These are phyloP conservation scores for Euphrasia confusa DNA, from an alignment of 257 asterid species.

Conservation along the genomic window DNA sequence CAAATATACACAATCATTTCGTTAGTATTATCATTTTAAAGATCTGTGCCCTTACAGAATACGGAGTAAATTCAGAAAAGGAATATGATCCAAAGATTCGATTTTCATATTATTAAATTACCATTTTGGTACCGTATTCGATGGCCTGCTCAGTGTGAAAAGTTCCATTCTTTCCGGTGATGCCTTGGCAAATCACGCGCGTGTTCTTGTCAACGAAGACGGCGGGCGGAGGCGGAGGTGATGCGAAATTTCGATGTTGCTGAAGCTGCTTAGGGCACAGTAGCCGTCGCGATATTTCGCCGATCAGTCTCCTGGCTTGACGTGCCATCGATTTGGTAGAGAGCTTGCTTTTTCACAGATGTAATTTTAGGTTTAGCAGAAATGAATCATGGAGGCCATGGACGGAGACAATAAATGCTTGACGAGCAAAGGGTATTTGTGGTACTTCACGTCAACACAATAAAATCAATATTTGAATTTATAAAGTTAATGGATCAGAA, in stretches of 20 bases:
- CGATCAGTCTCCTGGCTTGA: constrained; percentile 59
- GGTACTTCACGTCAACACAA: not conserved
- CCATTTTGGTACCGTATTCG: constrained; percentile 95
- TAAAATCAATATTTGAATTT: too few species aligned
- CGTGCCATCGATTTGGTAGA: constrained; percentile 57
- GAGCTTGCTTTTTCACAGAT: constrained; percentile 17
- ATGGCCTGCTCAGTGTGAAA: constrained; percentile 96
- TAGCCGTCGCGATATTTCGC: constrained; percentile 51
- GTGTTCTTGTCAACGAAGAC: constrained; percentile 94
- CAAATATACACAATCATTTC: not conserved
- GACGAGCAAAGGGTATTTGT: not conserved
- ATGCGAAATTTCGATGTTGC: constrained; percentile 68
- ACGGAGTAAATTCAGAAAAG: not conserved
- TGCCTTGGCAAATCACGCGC: constrained; percentile 89
- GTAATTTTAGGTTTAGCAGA: constrained; percentile 21
- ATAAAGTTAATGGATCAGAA: too few species aligned
- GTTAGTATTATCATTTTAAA: not conserved
- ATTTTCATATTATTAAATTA: constrained; percentile 16
- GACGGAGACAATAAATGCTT: not conserved
- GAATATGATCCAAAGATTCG: not conserved
- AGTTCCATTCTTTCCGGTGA: constrained; percentile 92
- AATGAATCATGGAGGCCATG: not conserved
- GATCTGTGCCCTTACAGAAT: not conserved
- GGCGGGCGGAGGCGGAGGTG: constrained; percentile 75
- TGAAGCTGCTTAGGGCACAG: constrained; percentile 38